These are phyloP conservation scores for Hawksworthiomyces lignivorus DNA, from an alignment of 2,329 filamentous ascomycete genomes.

Conservation along the genomic window DNA sequence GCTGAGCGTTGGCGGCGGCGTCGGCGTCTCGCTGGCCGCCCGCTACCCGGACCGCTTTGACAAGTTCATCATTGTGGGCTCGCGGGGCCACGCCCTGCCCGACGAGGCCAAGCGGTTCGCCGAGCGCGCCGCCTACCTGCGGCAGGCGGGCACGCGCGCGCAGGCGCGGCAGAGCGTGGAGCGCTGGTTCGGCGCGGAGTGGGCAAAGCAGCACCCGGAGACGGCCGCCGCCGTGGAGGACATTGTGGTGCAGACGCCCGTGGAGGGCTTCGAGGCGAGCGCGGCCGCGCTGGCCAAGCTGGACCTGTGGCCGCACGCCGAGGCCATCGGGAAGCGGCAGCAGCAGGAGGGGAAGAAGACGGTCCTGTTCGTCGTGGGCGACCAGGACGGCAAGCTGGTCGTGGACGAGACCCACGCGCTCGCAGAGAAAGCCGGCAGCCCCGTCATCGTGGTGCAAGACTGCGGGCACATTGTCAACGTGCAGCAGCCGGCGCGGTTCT, in stretches of 20 bases:
- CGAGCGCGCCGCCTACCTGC: not conserved
- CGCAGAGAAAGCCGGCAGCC: slow-evolving; percentile 2
- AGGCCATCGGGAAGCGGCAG: not conserved
- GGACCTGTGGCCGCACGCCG: slow-evolving; percentile 5
- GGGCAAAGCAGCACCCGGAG: not conserved
- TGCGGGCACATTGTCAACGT: slow-evolving; percentile 10
- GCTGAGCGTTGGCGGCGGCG: slow-evolving; percentile 8
- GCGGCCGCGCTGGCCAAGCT: slow-evolving; percentile 2
- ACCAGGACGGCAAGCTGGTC: slow-evolving; percentile 1
- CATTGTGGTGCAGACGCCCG: slow-evolving; percentile 5
- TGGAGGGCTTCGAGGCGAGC: slow-evolving; percentile 4
- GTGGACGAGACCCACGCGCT: slow-evolving; percentile 7
- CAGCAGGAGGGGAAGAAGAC: not conserved
- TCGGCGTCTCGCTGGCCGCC: slow-evolving; percentile 8
- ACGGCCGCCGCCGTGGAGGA: not conserved
- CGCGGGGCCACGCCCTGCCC: not conserved
- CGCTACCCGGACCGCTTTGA: slow-evolving; percentile 7
- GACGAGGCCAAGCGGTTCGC: not conserved
- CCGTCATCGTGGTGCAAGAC: not conserved
- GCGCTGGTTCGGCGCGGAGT: slow-evolving; percentile 5
- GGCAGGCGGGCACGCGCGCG: not conserved
- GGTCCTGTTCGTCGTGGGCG: slow-evolving; percentile 7
- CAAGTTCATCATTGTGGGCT: slow-evolving; percentile 5
- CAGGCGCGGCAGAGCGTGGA: slow-evolving; percentile 7
- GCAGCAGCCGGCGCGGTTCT: slow-evolving; percentile 5